Evolutionary conservation across 1,139 yeast species (phyloP).

Genomic region (Nadsonia commutata): DNA sequence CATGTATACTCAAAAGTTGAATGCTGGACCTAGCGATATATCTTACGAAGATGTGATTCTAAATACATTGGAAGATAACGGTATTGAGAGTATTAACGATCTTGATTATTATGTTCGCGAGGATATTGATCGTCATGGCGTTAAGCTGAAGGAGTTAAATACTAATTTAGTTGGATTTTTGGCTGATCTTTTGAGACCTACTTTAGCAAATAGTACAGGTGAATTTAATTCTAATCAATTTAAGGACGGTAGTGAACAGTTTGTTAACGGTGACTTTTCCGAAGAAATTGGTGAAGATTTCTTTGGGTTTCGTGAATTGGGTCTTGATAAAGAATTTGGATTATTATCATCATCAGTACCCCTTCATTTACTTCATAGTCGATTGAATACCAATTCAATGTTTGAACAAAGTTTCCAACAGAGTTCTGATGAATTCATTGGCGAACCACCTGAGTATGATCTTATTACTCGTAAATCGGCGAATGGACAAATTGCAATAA

Average conservation of each 20-base stretch:
- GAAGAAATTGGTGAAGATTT: constrained; percentile 92
- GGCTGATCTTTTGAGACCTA: constrained; percentile 68
- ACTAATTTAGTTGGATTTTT: constrained; percentile 56
- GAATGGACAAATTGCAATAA: constrained; percentile 37
- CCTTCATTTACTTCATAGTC: constrained; percentile 70
- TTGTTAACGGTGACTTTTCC: constrained; percentile 86
- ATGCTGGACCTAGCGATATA: constrained; percentile 5
- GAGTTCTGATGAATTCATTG: constrained; percentile 7
- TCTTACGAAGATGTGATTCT: constrained; percentile 37
- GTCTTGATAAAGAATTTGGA: constrained; percentile 88
- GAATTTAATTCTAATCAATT: constrained; percentile 69
- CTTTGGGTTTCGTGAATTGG: constrained; percentile 90
- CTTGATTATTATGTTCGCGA: constrained; percentile 64
- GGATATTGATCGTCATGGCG: constrained; percentile 53
- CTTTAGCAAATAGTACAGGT: constrained; percentile 28
- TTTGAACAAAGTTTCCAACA: background rate
- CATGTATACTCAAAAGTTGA: constrained; percentile 41
- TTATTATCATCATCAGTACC: constrained; percentile 78
- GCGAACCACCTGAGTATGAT: constrained; percentile 25
- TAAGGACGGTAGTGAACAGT: constrained; percentile 84
- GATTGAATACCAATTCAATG: constrained; percentile 30
- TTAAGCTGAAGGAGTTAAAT: constrained; percentile 55
- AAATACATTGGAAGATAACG: constrained; percentile 65
- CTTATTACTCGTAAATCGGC: constrained; percentile 35
- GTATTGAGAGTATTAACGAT: constrained; percentile 66